phyloP scores from a whole-genome alignment of 331 rosid genomes.

The Erythrophleum ivorense region DNA sequence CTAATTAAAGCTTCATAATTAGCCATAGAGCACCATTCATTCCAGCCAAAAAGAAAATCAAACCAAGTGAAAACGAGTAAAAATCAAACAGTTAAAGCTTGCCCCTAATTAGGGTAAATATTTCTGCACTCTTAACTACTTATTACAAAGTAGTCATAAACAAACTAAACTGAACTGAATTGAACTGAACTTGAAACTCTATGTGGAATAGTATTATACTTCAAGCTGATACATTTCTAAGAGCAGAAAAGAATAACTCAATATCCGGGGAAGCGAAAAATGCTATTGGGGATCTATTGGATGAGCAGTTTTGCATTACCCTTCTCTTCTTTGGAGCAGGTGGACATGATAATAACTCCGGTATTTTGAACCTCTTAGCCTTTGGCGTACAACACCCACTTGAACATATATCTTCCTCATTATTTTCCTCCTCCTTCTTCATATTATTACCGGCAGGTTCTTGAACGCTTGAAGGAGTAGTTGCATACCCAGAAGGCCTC shows the following conservation, averaged over 20 bases:
- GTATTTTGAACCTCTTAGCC: conserved; percentile 63
- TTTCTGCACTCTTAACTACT: neutral
- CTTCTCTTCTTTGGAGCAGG: conserved; percentile 83
- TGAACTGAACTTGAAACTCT: conserved; percentile 21
- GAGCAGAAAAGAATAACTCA: conserved; percentile 58
- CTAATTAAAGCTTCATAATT: neutral
- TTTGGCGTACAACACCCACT: conserved; percentile 62
- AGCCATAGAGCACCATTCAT: neutral
- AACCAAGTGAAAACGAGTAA: neutral
- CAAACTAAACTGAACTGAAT: neutral
- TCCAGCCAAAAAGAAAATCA: too few relatives aligned
- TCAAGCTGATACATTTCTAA: conserved; percentile 40
- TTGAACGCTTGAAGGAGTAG: neutral
- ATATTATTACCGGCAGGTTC: neutral
- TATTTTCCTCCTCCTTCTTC: neutral
- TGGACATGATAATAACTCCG: conserved; percentile 61
- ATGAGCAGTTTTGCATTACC: conserved; percentile 42
- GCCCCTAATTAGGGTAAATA: neutral
- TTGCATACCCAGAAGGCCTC: neutral
- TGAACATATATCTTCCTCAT: conserved; percentile 3
- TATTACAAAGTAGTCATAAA: neutral
- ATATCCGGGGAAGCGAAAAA: conserved; percentile 76
- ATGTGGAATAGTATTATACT: neutral
- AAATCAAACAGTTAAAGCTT: neutral
- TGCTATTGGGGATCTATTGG: conserved; percentile 53